Percentiles rank a stretch among this genome's conserved stretches.
phyloP scores from a whole-genome alignment of 345 rosid genomes.

The Rhodomyrtus tomentosa region DNA sequence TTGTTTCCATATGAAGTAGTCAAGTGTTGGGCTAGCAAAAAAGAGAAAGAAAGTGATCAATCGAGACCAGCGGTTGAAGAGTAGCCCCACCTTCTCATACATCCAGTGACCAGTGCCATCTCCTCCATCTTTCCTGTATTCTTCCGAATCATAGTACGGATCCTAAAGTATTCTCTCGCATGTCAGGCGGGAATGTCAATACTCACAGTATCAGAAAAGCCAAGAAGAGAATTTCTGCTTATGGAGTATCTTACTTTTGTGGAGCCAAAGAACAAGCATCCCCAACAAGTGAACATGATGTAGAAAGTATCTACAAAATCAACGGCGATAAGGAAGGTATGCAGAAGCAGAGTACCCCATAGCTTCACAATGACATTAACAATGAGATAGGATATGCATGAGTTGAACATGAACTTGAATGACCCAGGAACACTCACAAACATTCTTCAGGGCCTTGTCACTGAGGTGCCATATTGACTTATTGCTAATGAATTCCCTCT shows the following conservation, averaged over 20 bases:
- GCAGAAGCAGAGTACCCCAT: neutral
- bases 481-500: constrained; percentile 50
- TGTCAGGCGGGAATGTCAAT: neutral
- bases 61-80: neutral
- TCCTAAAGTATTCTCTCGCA: constrained; percentile 24
- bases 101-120: constrained; percentile 89
- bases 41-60: neutral
- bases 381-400: neutral
- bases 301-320: constrained; percentile 54
- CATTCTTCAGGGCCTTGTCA: constrained; percentile 65
- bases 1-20: neutral
- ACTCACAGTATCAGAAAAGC: neutral
- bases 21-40: neutral
- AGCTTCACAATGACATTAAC: neutral
- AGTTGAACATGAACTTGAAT: neutral
- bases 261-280: constrained; percentile 73
- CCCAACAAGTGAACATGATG: constrained; percentile 91
- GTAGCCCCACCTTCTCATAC: constrained; percentile 57
- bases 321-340: neutral
- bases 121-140: constrained; percentile 78
- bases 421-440: constrained; percentile 40
- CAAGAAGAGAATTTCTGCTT: neutral
- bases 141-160: constrained; percentile 87
- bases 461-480: constrained; percentile 82
- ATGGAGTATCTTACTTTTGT: constrained; percentile 41